phyloP scores from a whole-genome alignment of 129 eudicot species.

The Arctium lappa region DNA sequence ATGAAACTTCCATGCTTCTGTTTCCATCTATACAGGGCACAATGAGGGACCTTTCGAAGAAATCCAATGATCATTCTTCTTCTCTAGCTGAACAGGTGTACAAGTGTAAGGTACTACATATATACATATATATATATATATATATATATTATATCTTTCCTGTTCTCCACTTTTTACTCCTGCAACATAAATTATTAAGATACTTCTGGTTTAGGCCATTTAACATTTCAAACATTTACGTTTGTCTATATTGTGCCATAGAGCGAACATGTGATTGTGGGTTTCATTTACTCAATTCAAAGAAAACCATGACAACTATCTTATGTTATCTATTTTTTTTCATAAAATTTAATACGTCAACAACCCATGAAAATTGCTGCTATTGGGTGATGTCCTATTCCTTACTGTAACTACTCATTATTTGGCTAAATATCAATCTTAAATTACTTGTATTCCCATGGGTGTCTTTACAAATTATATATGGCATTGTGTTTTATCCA shows the following conservation, averaged over 20 bases:
- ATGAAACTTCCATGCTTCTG: neutral
- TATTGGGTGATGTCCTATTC: neutral
- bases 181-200: neutral
- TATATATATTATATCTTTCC: neutral
- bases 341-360: neutral
- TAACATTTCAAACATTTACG: neutral
- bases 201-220: neutral
- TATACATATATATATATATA: too few species aligned
- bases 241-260: neutral
- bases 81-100: conserved; percentile 26
- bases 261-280: neutral
- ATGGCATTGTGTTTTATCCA: neutral
- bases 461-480: neutral
- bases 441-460: neutral
- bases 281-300: neutral
- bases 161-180: neutral
- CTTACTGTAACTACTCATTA: neutral
- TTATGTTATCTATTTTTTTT: neutral
- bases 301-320: neutral
- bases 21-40: conserved; percentile 35
- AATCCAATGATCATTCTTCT: conserved; percentile 22
- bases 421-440: neutral
- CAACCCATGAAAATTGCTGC: neutral
- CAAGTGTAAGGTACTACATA: conserved; percentile 21
- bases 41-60: conserved; percentile 48